A percentile compares a stretch with the other conserved stretches of the same genome.
phyloP scores from a whole-genome alignment of 2,329 filamentous ascomycete genomes.

The Nemania abortiva region DNA sequence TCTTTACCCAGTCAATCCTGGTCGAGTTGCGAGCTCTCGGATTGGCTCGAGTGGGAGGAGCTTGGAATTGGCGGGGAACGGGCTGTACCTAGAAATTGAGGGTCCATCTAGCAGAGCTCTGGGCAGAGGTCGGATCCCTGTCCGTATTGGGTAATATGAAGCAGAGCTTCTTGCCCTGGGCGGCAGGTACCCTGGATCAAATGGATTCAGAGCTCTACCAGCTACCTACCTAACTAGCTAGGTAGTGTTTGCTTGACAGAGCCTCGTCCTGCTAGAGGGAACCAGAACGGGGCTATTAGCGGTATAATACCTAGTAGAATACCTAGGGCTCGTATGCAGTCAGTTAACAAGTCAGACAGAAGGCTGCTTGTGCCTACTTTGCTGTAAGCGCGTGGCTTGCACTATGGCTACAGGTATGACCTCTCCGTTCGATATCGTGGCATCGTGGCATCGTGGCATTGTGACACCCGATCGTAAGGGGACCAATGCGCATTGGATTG shows the following conservation, averaged over 20 bases:
- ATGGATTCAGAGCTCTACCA: slow-evolving; percentile 2
- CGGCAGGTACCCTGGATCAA: background rate
- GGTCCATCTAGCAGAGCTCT: background rate
- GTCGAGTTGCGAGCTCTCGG: slow-evolving; percentile 28
- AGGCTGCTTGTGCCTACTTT: background rate
- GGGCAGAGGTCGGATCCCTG: background rate
- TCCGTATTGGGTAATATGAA: slow-evolving; percentile 3
- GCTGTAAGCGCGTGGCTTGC: slow-evolving; percentile 6
- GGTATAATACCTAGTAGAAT: background rate
- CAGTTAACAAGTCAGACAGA: background rate
- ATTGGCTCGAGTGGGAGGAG: slow-evolving; percentile 28
- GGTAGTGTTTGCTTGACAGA: background rate
- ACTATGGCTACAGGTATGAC: background rate
- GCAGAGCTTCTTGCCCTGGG: slow-evolving; percentile 9
- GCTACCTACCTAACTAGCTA: background rate
- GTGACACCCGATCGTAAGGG: background rate
- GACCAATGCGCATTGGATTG: background rate
- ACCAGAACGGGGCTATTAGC: background rate
- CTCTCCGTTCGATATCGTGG: background rate
- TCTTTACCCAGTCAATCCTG: slow-evolving; percentile 23
- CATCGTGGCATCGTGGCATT: background rate
- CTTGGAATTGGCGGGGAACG: slow-evolving; percentile 27
- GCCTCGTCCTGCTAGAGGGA: slow-evolving; percentile 1
- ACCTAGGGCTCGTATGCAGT: background rate
- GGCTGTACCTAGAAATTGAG: background rate